Evolutionary conservation across 1,139 yeast species (phyloP), one percentile per base, ranked within the genome.

Genomic region (Candida albicans): DNA sequence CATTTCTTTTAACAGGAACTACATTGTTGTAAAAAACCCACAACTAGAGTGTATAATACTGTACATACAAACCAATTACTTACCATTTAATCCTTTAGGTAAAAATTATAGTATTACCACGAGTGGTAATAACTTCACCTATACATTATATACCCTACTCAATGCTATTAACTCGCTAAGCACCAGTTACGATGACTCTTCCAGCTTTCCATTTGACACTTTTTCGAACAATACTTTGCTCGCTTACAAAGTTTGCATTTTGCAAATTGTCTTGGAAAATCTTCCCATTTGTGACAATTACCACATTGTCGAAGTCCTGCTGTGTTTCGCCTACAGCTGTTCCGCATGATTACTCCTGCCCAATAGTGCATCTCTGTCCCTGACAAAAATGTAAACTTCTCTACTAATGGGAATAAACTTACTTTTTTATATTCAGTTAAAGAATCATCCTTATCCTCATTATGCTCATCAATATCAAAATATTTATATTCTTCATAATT

Each of bases 271-370:
- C 95, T 77, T 10, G 96, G 96, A 51, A 70, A 82, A 35, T 78
- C 79, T 63, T 93, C 99, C 99, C 99, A 93, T 59, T 77, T 84
- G n/a, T 97, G 97, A 67, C 99, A 93, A 62, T 84, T 85, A 1
- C 98, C 97, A 65, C 99, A 93, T 66, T 93, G 99, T 41, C 98
- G 77, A 30, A 93, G 87, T 2, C 98, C 97, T 25, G 96, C 95
- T 59, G 91, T 98, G 62, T 91, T 95, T 58, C 93, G 82, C 46
- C 97, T 78, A 62, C 96, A 91, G 1, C 96, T 88, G 62, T 93
- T 93, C 48, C 98, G 77, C 93, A 93, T 93, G 39, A 91, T 89
- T 12, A 91, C 96, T 3, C 96, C 96, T 3, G 97, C 89, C 99
- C 99, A 93, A 65, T 91, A 90, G 55, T 87, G 86, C 74, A 90